Base-by-base conservation (phyloP, 768 basidiomycete genomes). In the Boletus subcaerulescens region DNA sequence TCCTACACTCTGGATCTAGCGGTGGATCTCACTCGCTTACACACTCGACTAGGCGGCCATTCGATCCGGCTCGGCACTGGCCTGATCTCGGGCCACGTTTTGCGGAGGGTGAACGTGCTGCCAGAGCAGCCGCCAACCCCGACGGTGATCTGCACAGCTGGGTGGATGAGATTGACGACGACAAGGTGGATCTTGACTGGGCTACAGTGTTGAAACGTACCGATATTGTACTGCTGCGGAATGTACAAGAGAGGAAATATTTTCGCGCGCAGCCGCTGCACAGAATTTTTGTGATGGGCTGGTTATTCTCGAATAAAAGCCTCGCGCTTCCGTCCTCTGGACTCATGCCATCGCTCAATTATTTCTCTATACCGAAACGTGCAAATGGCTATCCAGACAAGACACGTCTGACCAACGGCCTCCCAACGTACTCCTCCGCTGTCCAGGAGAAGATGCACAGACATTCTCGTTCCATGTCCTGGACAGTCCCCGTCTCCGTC, bases 81-180 rank as follows among this genome's bases (percentile, higher is more conserved):
- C 93, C 95, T 3, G 95, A 97, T 65, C 84, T 97, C 15, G 94
- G 93, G 1, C 72, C 78, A 2, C 80, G 81, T 15, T 97, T 97
- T 74, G 77, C 78, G 59, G 77, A 79, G 3, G 89, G 89, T 36
- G 94, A 96, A 73, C 78, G 80, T 3, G 72, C 75, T 24, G 86
- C 86, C 1, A 85, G 87, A 48, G 33, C 65, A 26, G 60, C 55
- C 26, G 64, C 63, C 13, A 35, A 35, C 14, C 33, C 33, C 33
- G 33, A 35, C 33, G 33, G 12, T 35, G 33, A 35, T 35, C 33
- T 14, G 33, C 13, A 35, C 13, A 6, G 6, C 4, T 14, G 33
- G 33, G 13, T 35, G 33, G 33, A 35, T 13, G 33, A 29, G 9
- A 29, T 29, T 29, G 29, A 29, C 29, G 29, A 35, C 36, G 90